Evolutionary conservation across 495 filamentous ascomycete species (phyloP), one percentile per base, ranked within the genome.

Genomic region (Amphirosellinia nigrospora): DNA sequence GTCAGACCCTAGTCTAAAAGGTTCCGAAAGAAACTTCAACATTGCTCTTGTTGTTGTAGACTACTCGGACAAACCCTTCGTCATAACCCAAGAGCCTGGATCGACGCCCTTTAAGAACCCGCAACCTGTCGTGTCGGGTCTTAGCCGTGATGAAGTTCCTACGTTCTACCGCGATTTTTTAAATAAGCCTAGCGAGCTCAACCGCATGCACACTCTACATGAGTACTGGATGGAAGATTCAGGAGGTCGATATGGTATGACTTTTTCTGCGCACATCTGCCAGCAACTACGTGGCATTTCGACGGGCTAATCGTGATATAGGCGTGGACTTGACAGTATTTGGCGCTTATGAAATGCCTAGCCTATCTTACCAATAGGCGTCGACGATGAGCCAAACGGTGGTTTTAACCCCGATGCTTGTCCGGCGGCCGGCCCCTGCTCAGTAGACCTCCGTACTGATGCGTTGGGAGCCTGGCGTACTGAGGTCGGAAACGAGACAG

Each of bases 181-280:
- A 11, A 83, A 83, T 64, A 76, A 63, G 60, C 82, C 82, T 10
- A 71, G 68, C 21, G 80, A 80, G 32, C 74, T 83, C 19, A 83
- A 83, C 67, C 72, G 69, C 23, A 74, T 73, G 7, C 82, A 79
- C 55, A 83, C 82, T 21, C 66, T 83, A 21, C 81, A 83, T 65
- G 81, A 82, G 68, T 83, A 83, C 64, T 83, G 82, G 82, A 83
- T 82, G 81, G 80, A 76, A 30, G 82, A 83, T 64, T 82, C 81
- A 1, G 72, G 72, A 26, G 82, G 82, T 3, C 72, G 77, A 26
- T 83, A 77, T 50, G 82, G 82, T 46, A 64, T 15, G 34, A 2
- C n/a, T 7, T 16, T 52, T 21, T 23, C 34, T 34, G 43, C 16
- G 16, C 5, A 21, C n/a, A 0, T 21, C 36, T 15, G 26, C 16